Conservation (phyloP, 371 early-diverging fungal genomes). For the Haplosporangium sp. region DNA sequence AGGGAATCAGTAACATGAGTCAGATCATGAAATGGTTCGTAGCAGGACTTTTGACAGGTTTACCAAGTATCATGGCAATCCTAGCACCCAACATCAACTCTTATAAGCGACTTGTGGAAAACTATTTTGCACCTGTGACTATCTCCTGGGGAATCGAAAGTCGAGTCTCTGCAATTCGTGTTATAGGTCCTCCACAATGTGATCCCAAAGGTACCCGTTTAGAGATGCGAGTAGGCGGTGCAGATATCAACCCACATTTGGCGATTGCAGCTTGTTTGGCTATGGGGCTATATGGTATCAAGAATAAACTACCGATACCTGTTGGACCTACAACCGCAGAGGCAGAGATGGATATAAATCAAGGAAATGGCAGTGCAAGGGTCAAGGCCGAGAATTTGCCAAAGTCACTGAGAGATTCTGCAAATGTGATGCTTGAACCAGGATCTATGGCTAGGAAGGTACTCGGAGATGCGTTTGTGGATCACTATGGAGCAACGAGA, state of each 20-base stretch:
- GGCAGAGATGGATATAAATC: conserved; percentile 4
- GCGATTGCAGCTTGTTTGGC: conserved; percentile 82
- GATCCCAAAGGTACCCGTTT: conserved; percentile 74
- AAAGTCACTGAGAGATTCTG: conserved; percentile 76
- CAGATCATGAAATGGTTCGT: conserved; percentile 75
- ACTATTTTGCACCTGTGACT: conserved; percentile 87
- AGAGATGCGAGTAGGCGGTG: conserved; percentile 87
- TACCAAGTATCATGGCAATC: conserved; percentile 82
- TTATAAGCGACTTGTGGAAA: conserved; percentile 87
- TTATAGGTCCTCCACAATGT: conserved; percentile 81
- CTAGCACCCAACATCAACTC: conserved; percentile 88
- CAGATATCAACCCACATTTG: conserved; percentile 86
- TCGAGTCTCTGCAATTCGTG: conserved; percentile 78
- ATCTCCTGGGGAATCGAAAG: conserved; percentile 87
- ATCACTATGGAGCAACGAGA: conserved; percentile 83
- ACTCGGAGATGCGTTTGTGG: conserved; percentile 82
- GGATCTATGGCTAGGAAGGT: conserved; percentile 79
- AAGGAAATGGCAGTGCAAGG: conserved; percentile 8
- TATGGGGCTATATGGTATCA: conserved; percentile 84
- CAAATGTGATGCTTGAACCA: conserved; percentile 69
- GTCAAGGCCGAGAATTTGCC: conserved; percentile 65
- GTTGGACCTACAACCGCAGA: conserved; percentile 53
- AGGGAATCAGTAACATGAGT: conserved; percentile 60
- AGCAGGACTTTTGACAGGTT: conserved; percentile 79
- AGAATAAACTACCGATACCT: conserved; percentile 67